phyloP scores from a whole-genome alignment of 495 filamentous ascomycete species.

The Penicillium flavigenum region DNA sequence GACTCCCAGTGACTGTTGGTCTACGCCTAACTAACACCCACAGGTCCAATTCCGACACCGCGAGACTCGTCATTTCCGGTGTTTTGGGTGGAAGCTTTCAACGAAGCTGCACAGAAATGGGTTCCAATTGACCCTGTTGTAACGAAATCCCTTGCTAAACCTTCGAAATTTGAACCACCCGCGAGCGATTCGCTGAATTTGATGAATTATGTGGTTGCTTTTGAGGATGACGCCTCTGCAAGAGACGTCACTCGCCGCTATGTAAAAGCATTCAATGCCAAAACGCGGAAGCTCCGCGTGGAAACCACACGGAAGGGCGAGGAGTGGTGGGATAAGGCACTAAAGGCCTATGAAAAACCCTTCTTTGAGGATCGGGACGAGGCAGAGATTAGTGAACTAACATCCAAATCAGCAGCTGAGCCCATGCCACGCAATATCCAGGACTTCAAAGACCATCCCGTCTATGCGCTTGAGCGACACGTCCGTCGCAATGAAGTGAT shows the following conservation, averaged over 20 bases:
- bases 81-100: slow-evolving; percentile 92
- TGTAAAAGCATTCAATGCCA: slow-evolving; percentile 78
- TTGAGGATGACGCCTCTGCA: slow-evolving; percentile 72
- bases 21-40: slow-evolving; percentile 1
- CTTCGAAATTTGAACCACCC: slow-evolving; percentile 78
- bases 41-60: slow-evolving; percentile 23
- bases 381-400: slow-evolving; percentile 76
- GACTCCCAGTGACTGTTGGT: background rate
- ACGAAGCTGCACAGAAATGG: slow-evolving; percentile 84
- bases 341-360: slow-evolving; percentile 60
- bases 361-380: slow-evolving; percentile 67
- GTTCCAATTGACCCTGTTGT: slow-evolving; percentile 82
- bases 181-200: slow-evolving; percentile 66
- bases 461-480: slow-evolving; percentile 86
- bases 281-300: slow-evolving; percentile 74
- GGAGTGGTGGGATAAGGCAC: slow-evolving; percentile 67
- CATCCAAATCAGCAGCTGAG: slow-evolving; percentile 67
- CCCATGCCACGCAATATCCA: slow-evolving; percentile 86
- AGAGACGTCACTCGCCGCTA: slow-evolving; percentile 83
- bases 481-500: slow-evolving; percentile 81
- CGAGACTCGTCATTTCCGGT: slow-evolving; percentile 68
- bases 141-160: slow-evolving; percentile 70
- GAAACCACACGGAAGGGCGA: slow-evolving; percentile 65
- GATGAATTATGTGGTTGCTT: slow-evolving; percentile 82
- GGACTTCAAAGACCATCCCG: slow-evolving; percentile 91